These are phyloP conservation scores for Dryas alaskensis DNA, from an alignment of 306 rosid genomes.

Conservation along the genomic window DNA sequence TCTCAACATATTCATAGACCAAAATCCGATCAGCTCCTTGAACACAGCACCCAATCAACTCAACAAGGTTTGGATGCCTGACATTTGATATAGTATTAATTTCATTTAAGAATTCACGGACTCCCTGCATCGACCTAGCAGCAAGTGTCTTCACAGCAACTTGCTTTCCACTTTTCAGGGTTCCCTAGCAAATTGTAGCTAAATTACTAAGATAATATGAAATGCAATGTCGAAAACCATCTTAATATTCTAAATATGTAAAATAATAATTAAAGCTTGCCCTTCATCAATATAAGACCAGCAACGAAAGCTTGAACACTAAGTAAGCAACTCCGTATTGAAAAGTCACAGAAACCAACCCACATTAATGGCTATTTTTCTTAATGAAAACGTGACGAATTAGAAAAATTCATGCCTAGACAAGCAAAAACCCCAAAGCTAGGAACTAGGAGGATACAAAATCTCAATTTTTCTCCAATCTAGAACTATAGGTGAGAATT, in stretches of 20 bases:
- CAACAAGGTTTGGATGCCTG: constrained; percentile 83
- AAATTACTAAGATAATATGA: not conserved
- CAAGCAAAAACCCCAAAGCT: not conserved
- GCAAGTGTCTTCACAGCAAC: constrained; percentile 94
- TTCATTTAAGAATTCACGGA: constrained; percentile 75
- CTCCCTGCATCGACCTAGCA: constrained; percentile 84
- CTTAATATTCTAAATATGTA: not conserved
- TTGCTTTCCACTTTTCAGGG: constrained; percentile 50
- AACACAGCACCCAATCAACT: constrained; percentile 80
- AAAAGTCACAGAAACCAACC: not conserved
- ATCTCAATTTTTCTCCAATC: not conserved
- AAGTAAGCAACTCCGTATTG: not conserved
- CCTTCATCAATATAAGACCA: constrained; percentile 2
- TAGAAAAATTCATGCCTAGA: not conserved
- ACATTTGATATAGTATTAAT: constrained; percentile 72
- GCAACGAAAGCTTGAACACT: not conserved
- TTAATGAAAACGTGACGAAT: not conserved
- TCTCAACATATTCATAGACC: constrained; percentile 82
- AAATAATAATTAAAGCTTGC: not conserved
- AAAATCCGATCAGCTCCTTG: constrained; percentile 64
- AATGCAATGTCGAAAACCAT: not conserved
- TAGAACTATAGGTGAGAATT: not conserved
- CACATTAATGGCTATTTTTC: not conserved
- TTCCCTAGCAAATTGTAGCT: constrained; percentile 58
- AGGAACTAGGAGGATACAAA: not conserved